Percentiles rank a stretch among this genome's conserved stretches.
These are phyloP conservation scores for Avicennia marina DNA, from an alignment of 257 asterid genomes.

Conservation along the genomic window DNA sequence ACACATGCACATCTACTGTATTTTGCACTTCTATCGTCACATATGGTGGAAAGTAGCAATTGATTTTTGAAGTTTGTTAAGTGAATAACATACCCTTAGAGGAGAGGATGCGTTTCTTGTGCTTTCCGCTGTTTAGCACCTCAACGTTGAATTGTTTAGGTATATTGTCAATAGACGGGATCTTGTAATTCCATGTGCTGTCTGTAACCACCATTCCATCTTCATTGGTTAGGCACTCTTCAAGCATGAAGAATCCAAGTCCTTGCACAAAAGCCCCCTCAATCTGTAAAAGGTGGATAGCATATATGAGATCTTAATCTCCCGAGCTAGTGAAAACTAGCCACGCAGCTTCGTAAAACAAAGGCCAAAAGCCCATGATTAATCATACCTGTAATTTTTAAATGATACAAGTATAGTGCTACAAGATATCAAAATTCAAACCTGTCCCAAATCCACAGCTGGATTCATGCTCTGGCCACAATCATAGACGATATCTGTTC, in stretches of 20 bases:
- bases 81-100: conserved; percentile 51
- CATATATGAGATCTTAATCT: background rate
- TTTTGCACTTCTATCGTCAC: no score
- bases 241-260: conserved; percentile 76
- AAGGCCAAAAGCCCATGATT: background rate
- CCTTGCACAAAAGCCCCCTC: conserved; percentile 94
- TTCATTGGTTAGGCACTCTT: conserved; percentile 54
- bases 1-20: no score
- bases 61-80: background rate
- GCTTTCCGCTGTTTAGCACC: conserved; percentile 58
- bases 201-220: conserved; percentile 52
- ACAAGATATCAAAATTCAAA: conserved; percentile 9
- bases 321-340: background rate
- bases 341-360: no score
- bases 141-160: conserved; percentile 62
- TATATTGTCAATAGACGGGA: conserved; percentile 75
- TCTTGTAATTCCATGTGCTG: conserved; percentile 77
- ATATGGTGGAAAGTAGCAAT: no score
- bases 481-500: conserved; percentile 54
- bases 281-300: conserved; percentile 41
- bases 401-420: background rate
- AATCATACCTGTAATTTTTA: background rate
- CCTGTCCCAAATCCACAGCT: conserved; percentile 77
- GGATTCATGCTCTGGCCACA: conserved; percentile 80
- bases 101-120: conserved; percentile 61